Evolutionary conservation across 164 flowering plant genomes (phyloP), one percentile per base, ranked within the genome.

Genomic region (Magnolia changhungtana): DNA sequence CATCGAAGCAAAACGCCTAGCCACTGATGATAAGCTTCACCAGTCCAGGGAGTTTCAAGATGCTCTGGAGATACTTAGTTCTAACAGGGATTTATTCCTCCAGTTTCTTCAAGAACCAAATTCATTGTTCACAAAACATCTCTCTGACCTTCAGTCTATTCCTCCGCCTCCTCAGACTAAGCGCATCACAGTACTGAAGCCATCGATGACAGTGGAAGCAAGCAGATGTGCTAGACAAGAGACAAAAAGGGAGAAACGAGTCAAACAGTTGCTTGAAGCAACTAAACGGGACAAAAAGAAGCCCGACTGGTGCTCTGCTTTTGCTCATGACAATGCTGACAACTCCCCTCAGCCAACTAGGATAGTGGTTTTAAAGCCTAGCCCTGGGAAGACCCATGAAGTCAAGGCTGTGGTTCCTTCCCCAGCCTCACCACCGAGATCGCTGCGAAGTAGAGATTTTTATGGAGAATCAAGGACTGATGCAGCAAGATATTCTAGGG

Each of bases 41-140:
- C 90, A 91, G 80, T 87, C 97, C 27, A 88, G 88, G 86, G 94
- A 96, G 78, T 96, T 94, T 76, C 91, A 90, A 78, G 98, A 92
- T 81, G 97, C 98, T 50, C 59, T 92, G 66, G 98, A 92, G 82
- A 90, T 92, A 69, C 77, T 94, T 50, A 91, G 90, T 84, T 87
- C 96, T 76, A 90, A 94, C 70, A 87, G 80, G 74, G 98, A 94
- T 76, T 81, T 90, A 65, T 90, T 96, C 69, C 86, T 94, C 66
- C 87, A 90, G 82, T 87, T 90, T 83, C 85, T 94, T 76, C 92
- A 92, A 84, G 98, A 92, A 84, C 94, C 97, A 18, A 90, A 86
- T 78, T 86, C 94, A 18, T 55, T 90, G 79, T 86, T 90, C 76
- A 86, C 94, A 5, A 87, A 86, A 77, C 84, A 87, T 73, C 78